Conservation (phyloP, 805 yeast genomes). For the Lachancea lanzarotensis region DNA sequence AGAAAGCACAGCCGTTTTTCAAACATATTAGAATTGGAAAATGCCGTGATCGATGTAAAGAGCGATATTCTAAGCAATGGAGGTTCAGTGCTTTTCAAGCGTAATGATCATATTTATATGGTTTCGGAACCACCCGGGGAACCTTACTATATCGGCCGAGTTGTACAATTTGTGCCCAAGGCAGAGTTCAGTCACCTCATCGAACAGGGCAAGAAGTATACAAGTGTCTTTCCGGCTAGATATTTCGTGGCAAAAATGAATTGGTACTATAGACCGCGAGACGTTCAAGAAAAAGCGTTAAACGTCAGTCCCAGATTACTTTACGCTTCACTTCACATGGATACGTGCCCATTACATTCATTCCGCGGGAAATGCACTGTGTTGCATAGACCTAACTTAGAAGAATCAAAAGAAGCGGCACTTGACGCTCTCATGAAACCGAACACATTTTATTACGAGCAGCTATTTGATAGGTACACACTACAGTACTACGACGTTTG, state of each 20-base stretch:
- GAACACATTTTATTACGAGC: slow-evolving; percentile 75
- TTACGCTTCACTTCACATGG: slow-evolving; percentile 82
- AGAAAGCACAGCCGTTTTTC: slow-evolving; percentile 33
- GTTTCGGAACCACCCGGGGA: slow-evolving; percentile 91
- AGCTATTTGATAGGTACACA: slow-evolving; percentile 81
- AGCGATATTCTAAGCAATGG: slow-evolving; percentile 24
- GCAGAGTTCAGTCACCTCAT: slow-evolving; percentile 18
- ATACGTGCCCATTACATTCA: slow-evolving; percentile 67
- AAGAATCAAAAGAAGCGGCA: neutral
- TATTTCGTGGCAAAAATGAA: slow-evolving; percentile 62
- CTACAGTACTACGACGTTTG: slow-evolving; percentile 73
- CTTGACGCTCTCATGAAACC: slow-evolving; percentile 49
- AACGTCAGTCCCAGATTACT: slow-evolving; percentile 61
- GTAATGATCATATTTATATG: slow-evolving; percentile 65
- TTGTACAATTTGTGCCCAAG: slow-evolving; percentile 58
- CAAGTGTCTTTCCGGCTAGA: slow-evolving; percentile 40
- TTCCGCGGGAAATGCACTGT: slow-evolving; percentile 73
- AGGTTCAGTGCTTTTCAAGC: slow-evolving; percentile 19
- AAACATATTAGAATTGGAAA: slow-evolving; percentile 34
- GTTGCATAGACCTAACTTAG: slow-evolving; percentile 57
- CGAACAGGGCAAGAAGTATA: slow-evolving; percentile 8
- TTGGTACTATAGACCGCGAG: slow-evolving; percentile 89
- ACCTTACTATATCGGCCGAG: slow-evolving; percentile 82
- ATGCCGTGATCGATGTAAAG: slow-evolving; percentile 31
- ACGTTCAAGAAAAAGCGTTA: slow-evolving; percentile 52